Evolutionary conservation across 2,329 filamentous ascomycete species (phyloP).

Genomic region (Aspergillus pseudoglaucus): DNA sequence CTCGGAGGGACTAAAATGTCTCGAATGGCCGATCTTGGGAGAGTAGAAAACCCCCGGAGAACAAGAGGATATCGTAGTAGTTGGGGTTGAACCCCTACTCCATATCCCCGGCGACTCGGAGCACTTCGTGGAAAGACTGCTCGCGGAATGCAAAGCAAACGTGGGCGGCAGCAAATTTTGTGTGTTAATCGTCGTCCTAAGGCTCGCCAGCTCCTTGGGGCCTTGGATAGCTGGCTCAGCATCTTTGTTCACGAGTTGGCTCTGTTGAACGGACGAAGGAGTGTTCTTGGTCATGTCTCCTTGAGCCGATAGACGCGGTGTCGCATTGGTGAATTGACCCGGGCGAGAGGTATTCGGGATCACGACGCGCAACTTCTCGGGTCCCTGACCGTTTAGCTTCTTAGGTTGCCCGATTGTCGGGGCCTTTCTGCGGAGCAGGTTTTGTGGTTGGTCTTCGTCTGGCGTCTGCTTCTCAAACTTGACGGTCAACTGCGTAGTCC

Average conservation of each 20-base stretch:
- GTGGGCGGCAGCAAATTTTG: constrained; percentile 33
- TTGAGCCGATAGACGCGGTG: constrained; percentile 8
- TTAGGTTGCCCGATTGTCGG: constrained; percentile 34
- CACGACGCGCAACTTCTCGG: constrained; percentile 25
- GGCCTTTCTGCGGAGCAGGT: constrained; percentile 37
- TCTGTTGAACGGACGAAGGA: constrained; percentile 10
- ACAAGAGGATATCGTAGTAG: constrained; percentile 41
- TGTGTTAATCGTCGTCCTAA: constrained; percentile 29
- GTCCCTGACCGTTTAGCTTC: constrained; percentile 5
- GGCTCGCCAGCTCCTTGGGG: constrained; percentile 33
- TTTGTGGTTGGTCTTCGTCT: constrained; percentile 24
- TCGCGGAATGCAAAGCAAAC: constrained; percentile 32
- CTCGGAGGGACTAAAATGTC: constrained; percentile 31
- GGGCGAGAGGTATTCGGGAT: constrained; percentile 19
- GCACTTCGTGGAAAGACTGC: constrained; percentile 41
- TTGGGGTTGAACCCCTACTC: constrained; percentile 44
- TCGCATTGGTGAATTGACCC: constrained; percentile 10
- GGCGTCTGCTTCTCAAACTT: constrained; percentile 12
- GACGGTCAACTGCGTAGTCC: constrained; percentile 7
- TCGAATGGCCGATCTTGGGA: constrained; percentile 30
- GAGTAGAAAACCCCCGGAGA: constrained; percentile 41
- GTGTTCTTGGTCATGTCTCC: constrained; percentile 6
- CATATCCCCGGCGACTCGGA: constrained; percentile 42
- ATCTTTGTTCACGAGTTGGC: constrained; percentile 9
- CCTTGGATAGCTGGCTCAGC: constrained; percentile 17